Conservation (phyloP, 495 filamentous ascomycete genomes). For the Daldinia concentrica region DNA sequence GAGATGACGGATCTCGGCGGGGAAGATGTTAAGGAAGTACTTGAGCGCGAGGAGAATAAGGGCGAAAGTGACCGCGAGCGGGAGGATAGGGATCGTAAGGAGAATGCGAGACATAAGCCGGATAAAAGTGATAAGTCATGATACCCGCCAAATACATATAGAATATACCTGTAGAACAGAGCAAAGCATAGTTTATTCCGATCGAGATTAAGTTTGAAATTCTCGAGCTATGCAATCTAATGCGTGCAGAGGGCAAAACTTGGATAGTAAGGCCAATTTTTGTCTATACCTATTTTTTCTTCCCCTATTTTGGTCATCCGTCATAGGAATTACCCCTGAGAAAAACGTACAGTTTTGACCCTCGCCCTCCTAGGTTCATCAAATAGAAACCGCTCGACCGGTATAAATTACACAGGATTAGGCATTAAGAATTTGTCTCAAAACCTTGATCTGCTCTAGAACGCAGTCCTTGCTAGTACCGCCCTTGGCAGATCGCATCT, state of each 20-base stretch:
- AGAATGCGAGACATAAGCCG: slow-evolving; percentile 56
- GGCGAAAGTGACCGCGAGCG: slow-evolving; percentile 49
- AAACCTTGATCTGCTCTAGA: slow-evolving; percentile 77
- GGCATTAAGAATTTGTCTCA: slow-evolving; percentile 61
- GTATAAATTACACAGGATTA: slow-evolving; percentile 6
- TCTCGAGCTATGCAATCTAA: slow-evolving; percentile 1
- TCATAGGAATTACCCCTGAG: background rate
- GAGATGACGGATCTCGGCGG: slow-evolving; percentile 80
- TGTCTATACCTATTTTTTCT: slow-evolving; percentile 26
- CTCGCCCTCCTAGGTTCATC: background rate
- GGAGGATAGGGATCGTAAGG: slow-evolving; percentile 60
- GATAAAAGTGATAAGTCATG: slow-evolving; percentile 45
- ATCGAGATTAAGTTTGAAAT: background rate
- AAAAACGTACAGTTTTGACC: background rate
- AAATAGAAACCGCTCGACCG: background rate
- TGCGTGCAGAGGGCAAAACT: background rate
- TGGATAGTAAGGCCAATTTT: background rate
- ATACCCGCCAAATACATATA: slow-evolving; percentile 33
- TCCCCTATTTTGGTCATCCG: background rate
- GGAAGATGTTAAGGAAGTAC: slow-evolving; percentile 73
- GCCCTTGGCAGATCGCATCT: slow-evolving; percentile 81
- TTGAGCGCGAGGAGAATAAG: slow-evolving; percentile 68
- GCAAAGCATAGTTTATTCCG: background rate
- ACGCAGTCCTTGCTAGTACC: slow-evolving; percentile 82
- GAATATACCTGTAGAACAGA: slow-evolving; percentile 27